Conservation (phyloP, 768 basidiomycete species). For the Cyclocybe cylindracea region DNA sequence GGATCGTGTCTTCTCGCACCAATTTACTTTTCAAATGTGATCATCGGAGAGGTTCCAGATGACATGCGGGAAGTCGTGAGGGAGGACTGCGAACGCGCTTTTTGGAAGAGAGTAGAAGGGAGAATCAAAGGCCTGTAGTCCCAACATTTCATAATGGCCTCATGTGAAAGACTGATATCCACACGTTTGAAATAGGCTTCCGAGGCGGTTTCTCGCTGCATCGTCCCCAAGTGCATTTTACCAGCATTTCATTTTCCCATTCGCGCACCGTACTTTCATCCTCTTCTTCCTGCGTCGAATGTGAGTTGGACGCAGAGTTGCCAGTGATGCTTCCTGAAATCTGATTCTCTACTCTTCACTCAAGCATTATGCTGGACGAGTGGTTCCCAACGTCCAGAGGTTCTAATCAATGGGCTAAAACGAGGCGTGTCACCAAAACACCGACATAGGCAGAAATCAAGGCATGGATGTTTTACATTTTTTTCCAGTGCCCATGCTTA, state of each 20-base stretch:
- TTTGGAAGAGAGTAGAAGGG: slow-evolving; percentile 54
- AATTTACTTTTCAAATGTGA: slow-evolving; percentile 62
- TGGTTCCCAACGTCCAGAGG: slow-evolving; percentile 52
- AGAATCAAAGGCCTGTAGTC: slow-evolving; percentile 36
- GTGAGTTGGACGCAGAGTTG: slow-evolving; percentile 35
- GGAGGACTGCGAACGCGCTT: slow-evolving; percentile 69
- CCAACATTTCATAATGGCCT: neutral
- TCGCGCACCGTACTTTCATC: slow-evolving; percentile 42
- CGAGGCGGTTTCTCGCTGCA: slow-evolving; percentile 50
- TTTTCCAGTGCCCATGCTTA: neutral
- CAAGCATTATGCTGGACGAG: slow-evolving; percentile 74
- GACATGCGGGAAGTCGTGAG: slow-evolving; percentile 39
- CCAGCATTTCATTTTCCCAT: slow-evolving; percentile 57
- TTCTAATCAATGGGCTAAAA: slow-evolving; percentile 78
- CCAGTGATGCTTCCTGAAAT: neutral
- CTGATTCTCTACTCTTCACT: slow-evolving; percentile 1
- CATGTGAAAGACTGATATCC: neutral
- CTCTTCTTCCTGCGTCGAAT: slow-evolving; percentile 66
- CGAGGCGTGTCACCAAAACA: slow-evolving; percentile 78
- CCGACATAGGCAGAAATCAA: slow-evolving; percentile 59
- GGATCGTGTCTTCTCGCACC: slow-evolving; percentile 55
- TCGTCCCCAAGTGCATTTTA: slow-evolving; percentile 58
- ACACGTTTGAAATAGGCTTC: slow-evolving; percentile 35
- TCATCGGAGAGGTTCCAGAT: slow-evolving; percentile 71
- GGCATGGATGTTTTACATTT: slow-evolving; percentile 35